Evolutionary conservation across 2,329 filamentous ascomycete species (phyloP).

Genomic region (Aspergillus udagawae): DNA sequence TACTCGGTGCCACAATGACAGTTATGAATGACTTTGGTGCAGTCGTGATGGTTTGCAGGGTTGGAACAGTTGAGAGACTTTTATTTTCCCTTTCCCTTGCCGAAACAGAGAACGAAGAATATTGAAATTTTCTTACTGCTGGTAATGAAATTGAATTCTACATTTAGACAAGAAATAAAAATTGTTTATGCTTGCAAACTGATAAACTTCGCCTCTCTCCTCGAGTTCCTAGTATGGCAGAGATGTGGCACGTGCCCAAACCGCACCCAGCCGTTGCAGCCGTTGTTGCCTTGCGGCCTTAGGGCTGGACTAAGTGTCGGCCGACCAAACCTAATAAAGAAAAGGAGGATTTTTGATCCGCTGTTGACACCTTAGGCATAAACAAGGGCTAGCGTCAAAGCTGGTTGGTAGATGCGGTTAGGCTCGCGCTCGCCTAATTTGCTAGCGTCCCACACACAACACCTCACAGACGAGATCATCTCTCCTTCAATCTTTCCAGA

Average conservation of each 20-base stretch:
- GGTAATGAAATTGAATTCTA: neutral
- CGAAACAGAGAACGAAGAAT: neutral
- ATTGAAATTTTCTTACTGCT: neutral
- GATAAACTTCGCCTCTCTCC: neutral
- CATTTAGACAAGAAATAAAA: neutral
- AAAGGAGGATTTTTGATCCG: neutral
- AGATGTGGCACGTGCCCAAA: neutral
- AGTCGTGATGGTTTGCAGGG: neutral
- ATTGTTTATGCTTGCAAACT: neutral
- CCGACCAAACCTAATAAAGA: neutral
- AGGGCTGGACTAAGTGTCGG: neutral
- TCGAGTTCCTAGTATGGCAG: neutral
- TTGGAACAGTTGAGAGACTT: neutral
- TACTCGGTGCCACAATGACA: neutral
- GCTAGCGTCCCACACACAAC: slow-evolving; percentile 43
- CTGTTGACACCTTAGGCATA: slow-evolving; percentile 11
- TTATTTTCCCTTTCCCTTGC: neutral
- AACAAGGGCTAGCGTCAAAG: neutral
- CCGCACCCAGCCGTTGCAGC: neutral
- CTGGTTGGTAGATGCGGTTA: slow-evolving; percentile 20
- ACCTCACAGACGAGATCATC: slow-evolving; percentile 24
- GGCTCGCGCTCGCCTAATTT: slow-evolving; percentile 41
- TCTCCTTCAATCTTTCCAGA: slow-evolving; percentile 34
- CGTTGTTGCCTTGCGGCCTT: slow-evolving; percentile 10
- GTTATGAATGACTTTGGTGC: neutral